Evolutionary conservation across 805 yeast genomes (phyloP).

Genomic region (Tetrapisispora pingtungensis): DNA sequence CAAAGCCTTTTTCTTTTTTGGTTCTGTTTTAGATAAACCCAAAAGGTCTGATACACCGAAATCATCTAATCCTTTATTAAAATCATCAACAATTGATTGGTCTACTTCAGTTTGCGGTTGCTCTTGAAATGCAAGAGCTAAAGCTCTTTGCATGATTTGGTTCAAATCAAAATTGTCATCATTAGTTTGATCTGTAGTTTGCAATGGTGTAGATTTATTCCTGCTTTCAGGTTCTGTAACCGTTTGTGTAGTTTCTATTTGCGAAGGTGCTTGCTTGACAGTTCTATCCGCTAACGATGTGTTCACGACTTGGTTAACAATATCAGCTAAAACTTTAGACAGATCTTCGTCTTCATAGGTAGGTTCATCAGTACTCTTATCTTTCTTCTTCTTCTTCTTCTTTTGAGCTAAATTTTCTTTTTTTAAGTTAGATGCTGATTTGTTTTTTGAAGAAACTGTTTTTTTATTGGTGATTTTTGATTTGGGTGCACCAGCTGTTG

Average conservation of each 20-base stretch:
- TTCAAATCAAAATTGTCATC: constrained; percentile 53
- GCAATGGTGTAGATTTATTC: background rate
- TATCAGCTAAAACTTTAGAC: constrained; percentile 45
- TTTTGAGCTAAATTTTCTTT: constrained; percentile 1
- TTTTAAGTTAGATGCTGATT: background rate
- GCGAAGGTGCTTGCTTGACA: background rate
- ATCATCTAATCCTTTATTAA: constrained; percentile 20
- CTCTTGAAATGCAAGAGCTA: constrained; percentile 64
- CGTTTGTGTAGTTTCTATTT: background rate
- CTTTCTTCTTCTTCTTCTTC: constrained; percentile 18
- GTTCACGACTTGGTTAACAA: constrained; percentile 47
- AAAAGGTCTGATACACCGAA: constrained; percentile 14
- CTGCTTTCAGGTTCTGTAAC: background rate
- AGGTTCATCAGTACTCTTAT: constrained; percentile 5
- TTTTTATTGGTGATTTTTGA: background rate
- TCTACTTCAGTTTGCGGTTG: constrained; percentile 12
- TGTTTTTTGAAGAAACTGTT: background rate
- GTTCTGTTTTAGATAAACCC: constrained; percentile 7
- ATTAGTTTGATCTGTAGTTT: constrained; percentile 6
- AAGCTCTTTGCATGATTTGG: constrained; percentile 66
- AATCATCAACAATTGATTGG: constrained; percentile 20
- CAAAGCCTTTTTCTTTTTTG: constrained; percentile 7
- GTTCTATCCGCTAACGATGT: constrained; percentile 14
- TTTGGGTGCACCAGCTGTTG: background rate
- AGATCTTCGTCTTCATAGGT: constrained; percentile 27